Conservation (phyloP, 306 rosid species). For the Clitoria ternatea region DNA sequence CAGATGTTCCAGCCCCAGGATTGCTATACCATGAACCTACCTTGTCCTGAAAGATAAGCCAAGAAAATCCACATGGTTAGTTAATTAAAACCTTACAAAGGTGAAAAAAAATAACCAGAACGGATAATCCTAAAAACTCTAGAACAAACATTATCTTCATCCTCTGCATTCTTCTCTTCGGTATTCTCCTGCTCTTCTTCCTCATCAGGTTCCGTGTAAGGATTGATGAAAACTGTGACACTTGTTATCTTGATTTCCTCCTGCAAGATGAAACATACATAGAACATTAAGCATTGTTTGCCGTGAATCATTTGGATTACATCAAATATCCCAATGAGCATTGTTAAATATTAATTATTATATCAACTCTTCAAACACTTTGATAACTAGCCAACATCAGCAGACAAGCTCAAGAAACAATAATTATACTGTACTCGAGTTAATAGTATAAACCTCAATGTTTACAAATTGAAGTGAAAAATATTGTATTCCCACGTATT, state of each 20-base stretch:
- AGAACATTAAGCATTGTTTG: constrained; percentile 8
- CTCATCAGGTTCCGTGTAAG: constrained; percentile 90
- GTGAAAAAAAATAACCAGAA: neutral
- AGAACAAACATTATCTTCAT: constrained; percentile 79
- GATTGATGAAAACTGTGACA: constrained; percentile 77
- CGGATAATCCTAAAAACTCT: neutral
- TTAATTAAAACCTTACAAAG: neutral
- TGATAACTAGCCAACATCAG: neutral
- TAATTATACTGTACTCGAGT: neutral
- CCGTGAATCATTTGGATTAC: neutral
- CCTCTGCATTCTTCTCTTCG: constrained; percentile 57
- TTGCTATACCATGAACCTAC: constrained; percentile 91
- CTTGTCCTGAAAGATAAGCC: constrained; percentile 56
- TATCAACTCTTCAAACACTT: constrained; percentile 21
- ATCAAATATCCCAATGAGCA: constrained; percentile 6
- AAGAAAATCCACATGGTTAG: neutral
- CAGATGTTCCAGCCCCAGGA: constrained; percentile 68
- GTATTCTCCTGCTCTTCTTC: constrained; percentile 61
- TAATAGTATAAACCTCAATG: neutral
- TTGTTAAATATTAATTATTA: constrained; percentile 1
- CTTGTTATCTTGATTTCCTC: constrained; percentile 90
- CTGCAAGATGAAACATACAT: constrained; percentile 38
- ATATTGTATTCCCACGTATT: neutral
- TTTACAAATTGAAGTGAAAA: neutral
- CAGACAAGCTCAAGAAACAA: constrained; percentile 10